Evolutionary conservation across 768 basidiomycete genomes (phyloP).

Genomic region (Leccinum subtestaceum): DNA sequence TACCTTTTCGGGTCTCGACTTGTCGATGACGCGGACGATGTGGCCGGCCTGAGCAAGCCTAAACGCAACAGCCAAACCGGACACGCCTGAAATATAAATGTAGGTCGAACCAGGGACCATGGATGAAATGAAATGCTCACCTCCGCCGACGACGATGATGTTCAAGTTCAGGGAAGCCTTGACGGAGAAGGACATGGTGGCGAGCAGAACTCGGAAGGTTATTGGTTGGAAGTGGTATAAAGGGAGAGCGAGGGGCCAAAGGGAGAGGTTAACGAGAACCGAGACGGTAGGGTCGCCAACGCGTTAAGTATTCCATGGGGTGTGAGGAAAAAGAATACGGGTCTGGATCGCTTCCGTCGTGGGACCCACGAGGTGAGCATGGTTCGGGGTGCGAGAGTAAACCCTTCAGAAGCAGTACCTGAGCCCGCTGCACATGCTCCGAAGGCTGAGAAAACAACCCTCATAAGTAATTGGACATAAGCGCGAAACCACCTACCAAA

Average conservation of each 20-base stretch:
- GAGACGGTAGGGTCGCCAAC: neutral
- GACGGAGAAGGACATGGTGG: constrained; percentile 5
- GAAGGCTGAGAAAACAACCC: neutral
- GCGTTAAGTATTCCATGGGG: neutral
- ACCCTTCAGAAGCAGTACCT: neutral
- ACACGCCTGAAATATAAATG: constrained; percentile 31
- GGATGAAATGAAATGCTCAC: constrained; percentile 4
- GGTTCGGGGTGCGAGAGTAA: neutral
- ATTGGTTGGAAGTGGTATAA: neutral
- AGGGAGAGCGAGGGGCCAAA: neutral
- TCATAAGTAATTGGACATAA: neutral
- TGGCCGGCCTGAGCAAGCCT: constrained; percentile 56
- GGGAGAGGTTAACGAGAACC: neutral
- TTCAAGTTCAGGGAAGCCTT: constrained; percentile 14
- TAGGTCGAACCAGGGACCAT: neutral
- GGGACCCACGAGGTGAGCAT: neutral
- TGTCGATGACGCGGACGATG: constrained; percentile 50
- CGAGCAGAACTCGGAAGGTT: neutral
- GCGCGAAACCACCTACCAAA: neutral
- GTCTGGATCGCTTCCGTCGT: constrained; percentile 9
- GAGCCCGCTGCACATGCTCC: neutral
- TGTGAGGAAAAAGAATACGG: constrained; percentile 2
- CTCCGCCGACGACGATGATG: constrained; percentile 19
- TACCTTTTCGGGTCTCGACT: constrained; percentile 41
- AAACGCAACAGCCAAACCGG: constrained; percentile 54